Conservation (phyloP, 2,329 filamentous ascomycete genomes). For the Paramyrothecium roridum region DNA sequence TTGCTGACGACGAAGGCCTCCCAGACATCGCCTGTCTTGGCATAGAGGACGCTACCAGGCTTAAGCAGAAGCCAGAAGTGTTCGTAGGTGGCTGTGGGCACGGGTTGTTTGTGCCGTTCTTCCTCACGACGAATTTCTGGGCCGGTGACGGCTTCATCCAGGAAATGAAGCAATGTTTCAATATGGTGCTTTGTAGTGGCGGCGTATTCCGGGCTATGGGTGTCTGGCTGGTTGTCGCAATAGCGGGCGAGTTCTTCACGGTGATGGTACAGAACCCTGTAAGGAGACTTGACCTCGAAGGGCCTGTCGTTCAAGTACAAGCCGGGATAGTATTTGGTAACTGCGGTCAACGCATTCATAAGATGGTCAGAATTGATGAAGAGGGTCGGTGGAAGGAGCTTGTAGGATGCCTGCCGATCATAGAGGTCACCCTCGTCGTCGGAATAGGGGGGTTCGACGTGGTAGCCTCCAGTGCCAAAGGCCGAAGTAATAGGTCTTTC, state of each 20-base stretch:
- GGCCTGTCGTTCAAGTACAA: constrained; percentile 30
- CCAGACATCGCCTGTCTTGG: constrained; percentile 36
- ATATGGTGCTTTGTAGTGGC: constrained; percentile 39
- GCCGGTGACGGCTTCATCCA: constrained; percentile 35
- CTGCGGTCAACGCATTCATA: constrained; percentile 42
- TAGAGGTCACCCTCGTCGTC: constrained; percentile 18
- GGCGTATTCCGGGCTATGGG: constrained; percentile 37
- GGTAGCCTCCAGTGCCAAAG: constrained; percentile 17
- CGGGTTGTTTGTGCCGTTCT: constrained; percentile 30
- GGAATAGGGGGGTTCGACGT: constrained; percentile 20
- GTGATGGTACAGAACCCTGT: constrained; percentile 45
- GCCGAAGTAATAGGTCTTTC: constrained; percentile 25
- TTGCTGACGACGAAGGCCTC: constrained; percentile 37
- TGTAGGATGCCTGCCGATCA: constrained; percentile 18
- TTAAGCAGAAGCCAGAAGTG: constrained; percentile 44
- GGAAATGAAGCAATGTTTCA: constrained; percentile 40
- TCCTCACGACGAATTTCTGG: constrained; percentile 36
- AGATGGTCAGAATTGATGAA: constrained; percentile 41
- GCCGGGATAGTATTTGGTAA: constrained; percentile 45
- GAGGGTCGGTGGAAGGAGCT: constrained; percentile 34
- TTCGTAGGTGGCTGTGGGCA: constrained; percentile 40
- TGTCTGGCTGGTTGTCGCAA: constrained; percentile 35
- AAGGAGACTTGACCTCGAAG: constrained; percentile 41
- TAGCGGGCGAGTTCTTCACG: constrained; percentile 37
- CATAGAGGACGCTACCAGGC: constrained; percentile 42